phyloP scores from a whole-genome alignment of 1,139 yeast species.

The Taphrina betulina region DNA sequence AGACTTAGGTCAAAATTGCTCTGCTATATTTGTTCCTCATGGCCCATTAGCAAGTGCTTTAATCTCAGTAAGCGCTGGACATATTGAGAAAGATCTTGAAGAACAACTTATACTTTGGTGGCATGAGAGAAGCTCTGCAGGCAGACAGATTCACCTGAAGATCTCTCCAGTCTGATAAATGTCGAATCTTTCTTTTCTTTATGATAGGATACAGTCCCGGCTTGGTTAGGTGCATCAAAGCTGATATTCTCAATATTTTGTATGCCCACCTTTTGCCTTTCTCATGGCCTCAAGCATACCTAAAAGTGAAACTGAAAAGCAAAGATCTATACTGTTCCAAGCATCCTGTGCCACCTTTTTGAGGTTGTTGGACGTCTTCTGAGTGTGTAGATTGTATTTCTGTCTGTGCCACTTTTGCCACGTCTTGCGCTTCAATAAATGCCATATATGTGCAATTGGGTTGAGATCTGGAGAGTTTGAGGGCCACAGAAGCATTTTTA shows the following conservation, averaged over 20 bases:
- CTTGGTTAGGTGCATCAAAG: no score
- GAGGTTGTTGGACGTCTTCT: no score
- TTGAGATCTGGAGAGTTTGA: slow-evolving; percentile 12
- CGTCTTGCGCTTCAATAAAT: background rate
- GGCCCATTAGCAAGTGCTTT: background rate
- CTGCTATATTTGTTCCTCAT: background rate
- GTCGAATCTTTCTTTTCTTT: background rate
- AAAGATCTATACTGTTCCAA: no score
- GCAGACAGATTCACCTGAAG: background rate
- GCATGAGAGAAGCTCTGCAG: slow-evolving; percentile 1
- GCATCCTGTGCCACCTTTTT: no score
- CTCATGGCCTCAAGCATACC: no score
- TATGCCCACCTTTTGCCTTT: slow-evolving; percentile 11
- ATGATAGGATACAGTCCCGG: background rate
- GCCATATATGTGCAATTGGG: background rate
- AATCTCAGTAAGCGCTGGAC: background rate
- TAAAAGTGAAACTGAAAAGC: no score
- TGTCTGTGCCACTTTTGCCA: slow-evolving; percentile 7
- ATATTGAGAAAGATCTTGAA: background rate
- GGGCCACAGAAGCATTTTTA: background rate
- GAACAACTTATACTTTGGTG: background rate
- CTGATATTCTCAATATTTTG: slow-evolving; percentile 4
- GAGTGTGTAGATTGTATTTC: no score
- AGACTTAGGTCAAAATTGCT: background rate
- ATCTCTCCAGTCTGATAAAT: background rate